Evolutionary conservation across 2,329 filamentous ascomycete genomes (phyloP).

Genomic region (Xylariaceae sp.): DNA sequence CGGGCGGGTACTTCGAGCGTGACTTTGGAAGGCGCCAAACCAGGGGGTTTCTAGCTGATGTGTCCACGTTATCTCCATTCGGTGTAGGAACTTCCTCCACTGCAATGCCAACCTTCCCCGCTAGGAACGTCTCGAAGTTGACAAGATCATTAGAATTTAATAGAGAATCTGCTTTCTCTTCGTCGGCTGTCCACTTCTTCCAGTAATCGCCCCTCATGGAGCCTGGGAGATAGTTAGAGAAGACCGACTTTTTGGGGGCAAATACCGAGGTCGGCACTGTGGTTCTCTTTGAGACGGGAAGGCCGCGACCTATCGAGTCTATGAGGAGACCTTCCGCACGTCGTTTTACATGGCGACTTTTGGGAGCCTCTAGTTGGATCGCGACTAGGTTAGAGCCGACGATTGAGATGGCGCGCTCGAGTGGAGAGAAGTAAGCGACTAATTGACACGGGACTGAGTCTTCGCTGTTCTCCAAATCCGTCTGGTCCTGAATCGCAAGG

Average conservation of each 20-base stretch:
- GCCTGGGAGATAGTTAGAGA: constrained; percentile 43
- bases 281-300: constrained; percentile 39
- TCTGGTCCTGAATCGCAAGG: constrained; percentile 37
- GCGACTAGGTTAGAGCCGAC: constrained; percentile 61
- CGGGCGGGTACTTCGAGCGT: constrained; percentile 46
- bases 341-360: constrained; percentile 51
- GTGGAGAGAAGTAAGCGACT: constrained; percentile 60
- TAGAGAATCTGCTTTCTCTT: constrained; percentile 45
- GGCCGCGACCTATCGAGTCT: constrained; percentile 68
- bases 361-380: constrained; percentile 63
- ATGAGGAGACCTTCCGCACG: constrained; percentile 61
- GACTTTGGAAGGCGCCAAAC: constrained; percentile 51
- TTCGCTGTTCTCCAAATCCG: constrained; percentile 33
- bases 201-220: constrained; percentile 50
- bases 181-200: constrained; percentile 42
- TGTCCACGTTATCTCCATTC: constrained; percentile 19
- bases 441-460: constrained; percentile 39
- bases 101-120: constrained; percentile 47
- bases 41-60: constrained; percentile 27
- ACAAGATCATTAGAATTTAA: constrained; percentile 44
- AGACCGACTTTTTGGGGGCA: constrained; percentile 32
- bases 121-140: constrained; percentile 49
- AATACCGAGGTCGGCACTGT: constrained; percentile 29
- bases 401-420: constrained; percentile 63
- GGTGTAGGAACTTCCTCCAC: constrained; percentile 26